phyloP scores from a whole-genome alignment of 768 basidiomycete genomes.

The Lentinula lateritia region DNA sequence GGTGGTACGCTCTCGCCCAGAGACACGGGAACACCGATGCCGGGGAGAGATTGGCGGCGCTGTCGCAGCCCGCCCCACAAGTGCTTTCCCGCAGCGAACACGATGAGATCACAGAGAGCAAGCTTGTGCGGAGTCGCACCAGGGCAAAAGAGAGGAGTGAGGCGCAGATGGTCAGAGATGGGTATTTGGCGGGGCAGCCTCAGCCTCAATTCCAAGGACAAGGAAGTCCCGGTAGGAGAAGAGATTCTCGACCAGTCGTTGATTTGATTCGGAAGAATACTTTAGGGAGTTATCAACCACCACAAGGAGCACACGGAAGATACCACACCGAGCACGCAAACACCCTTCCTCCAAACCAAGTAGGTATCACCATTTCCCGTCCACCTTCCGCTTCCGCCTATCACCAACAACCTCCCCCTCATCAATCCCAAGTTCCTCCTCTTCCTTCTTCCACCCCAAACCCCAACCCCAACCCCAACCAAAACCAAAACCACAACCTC shows the following conservation, averaged over 20 bases:
- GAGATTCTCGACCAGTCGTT: slow-evolving; percentile 40
- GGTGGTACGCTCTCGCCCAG: slow-evolving; percentile 78
- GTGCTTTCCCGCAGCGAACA: slow-evolving; percentile 76
- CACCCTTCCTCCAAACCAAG: too few species aligned
- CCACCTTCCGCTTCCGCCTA: too few species aligned
- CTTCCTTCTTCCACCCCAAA: too few species aligned
- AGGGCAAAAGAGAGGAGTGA: slow-evolving; percentile 42
- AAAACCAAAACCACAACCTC: too few species aligned
- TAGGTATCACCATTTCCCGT: too few species aligned
- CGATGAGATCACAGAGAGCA: slow-evolving; percentile 69
- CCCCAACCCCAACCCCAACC: too few species aligned
- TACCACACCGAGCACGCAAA: not conserved
- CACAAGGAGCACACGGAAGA: not conserved
- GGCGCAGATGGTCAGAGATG: slow-evolving; percentile 5
- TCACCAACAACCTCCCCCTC: too few species aligned
- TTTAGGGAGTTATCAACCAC: not conserved
- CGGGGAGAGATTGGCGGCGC: slow-evolving; percentile 59
- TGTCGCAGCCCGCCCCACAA: slow-evolving; percentile 56
- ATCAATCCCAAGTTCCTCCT: too few species aligned
- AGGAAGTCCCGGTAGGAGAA: slow-evolving; percentile 12
- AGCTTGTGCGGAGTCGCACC: slow-evolving; percentile 80
- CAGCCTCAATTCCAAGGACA: not conserved
- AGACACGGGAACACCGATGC: slow-evolving; percentile 83
- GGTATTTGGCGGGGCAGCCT: slow-evolving; percentile 2
- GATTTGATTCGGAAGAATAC: slow-evolving; percentile 53